Base-by-base conservation (phyloP, 208 protist genomes). In the Zelonia costaricensis region DNA sequence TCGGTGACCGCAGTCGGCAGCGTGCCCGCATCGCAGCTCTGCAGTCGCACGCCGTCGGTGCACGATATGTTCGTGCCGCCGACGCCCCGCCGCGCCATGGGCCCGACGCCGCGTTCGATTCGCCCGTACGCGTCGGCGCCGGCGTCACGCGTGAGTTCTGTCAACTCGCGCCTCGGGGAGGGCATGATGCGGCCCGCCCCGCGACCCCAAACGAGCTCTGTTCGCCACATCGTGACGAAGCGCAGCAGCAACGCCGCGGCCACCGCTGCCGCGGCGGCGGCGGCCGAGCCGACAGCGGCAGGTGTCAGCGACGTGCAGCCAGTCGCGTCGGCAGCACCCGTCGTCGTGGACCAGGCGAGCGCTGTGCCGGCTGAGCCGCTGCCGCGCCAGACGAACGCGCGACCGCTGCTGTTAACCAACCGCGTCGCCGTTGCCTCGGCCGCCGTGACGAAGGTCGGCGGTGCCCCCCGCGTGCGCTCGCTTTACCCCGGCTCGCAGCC, bases 131-230 rank as follows among this genome's bases (percentile, higher is more conserved):
- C 43, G 39, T 73, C 66, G 12, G 66, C 66, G 7, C 54, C 72
- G 27, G 47, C 72, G 4, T 78, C 72, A 3, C 72, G 72, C 18
- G 57, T 70, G 25, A 66, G 48, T 22, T 78, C 72, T 4, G 72
- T 78, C 7, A 71, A 78, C 65, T 78, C 72, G 1, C 64, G 64
- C 13, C 40, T 73, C 12, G 58, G 43, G 1, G 66, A 73, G 13
- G 42, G 25, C 5, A 30, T 5, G 12, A 16, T 16, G 7, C 55
- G 27, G 12, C n/a, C 16, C 13, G 13, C 8, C n/a, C 42, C 46
- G 40, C 42, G 40, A 18, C n/a, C 39, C 8, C 42, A n/a, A 20
- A 49, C 18, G n/a, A 38, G 55, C n/a, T 30, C 42, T 1, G 42
- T 38, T 0, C 40, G 42, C n/a, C 39, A n/a, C 12, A 27, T 47